phyloP scores from a whole-genome alignment of 2,329 filamentous ascomycete species.

The Aspergillus alliaceus region DNA sequence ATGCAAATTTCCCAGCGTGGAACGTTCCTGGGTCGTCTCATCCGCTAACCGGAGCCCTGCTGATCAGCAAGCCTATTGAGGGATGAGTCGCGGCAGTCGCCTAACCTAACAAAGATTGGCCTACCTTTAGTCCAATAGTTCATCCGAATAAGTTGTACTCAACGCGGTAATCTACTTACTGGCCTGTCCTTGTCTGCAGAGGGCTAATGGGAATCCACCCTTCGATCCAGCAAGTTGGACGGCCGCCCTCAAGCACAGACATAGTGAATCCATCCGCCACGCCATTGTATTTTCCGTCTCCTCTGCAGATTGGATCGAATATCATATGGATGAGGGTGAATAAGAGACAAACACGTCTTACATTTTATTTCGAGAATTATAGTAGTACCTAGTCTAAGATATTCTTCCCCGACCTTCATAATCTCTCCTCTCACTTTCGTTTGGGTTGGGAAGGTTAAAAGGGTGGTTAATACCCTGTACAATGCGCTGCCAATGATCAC shows the following conservation, averaged over 20 bases:
- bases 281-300: slow-evolving; percentile 11
- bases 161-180: slow-evolving; percentile 1
- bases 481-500: neutral
- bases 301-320: slow-evolving; percentile 3
- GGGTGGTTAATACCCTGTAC: neutral
- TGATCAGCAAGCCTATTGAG: slow-evolving; percentile 16
- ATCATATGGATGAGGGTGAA: neutral
- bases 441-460: neutral
- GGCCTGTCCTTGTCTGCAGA: neutral
- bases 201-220: slow-evolving; percentile 3
- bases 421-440: neutral
- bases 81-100: slow-evolving; percentile 6
- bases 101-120: slow-evolving; percentile 11
- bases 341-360: neutral
- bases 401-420: neutral
- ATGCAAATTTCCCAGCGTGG: slow-evolving; percentile 9
- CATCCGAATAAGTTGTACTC: neutral
- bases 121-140: slow-evolving; percentile 3
- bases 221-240: slow-evolving; percentile 5
- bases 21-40: slow-evolving; percentile 23
- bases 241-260: slow-evolving; percentile 10
- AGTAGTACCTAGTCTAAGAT: neutral
- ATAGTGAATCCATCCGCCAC: slow-evolving; percentile 8
- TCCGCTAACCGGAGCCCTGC: slow-evolving; percentile 16
- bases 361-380: neutral